Conservation (phyloP, 192 early-diverging fungal species). For the Coemansia sp. region DNA sequence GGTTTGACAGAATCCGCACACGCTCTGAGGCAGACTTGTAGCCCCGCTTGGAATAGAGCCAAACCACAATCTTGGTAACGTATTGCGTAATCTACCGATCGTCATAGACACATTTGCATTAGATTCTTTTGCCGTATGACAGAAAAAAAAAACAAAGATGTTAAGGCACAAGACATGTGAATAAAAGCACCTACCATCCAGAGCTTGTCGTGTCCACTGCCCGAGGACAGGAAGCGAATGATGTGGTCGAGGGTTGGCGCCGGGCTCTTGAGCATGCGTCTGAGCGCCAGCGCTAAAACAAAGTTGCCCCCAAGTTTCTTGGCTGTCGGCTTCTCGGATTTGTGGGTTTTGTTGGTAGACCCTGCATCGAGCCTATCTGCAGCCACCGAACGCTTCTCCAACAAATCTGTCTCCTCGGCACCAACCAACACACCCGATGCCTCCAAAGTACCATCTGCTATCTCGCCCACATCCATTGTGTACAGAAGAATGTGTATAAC, state of each 20-base stretch:
- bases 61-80: constrained; percentile 85
- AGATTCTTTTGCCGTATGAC: no score
- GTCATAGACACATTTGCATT: neutral
- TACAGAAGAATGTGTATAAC: neutral
- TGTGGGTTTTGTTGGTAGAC: constrained; percentile 10
- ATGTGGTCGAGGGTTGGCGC: constrained; percentile 68
- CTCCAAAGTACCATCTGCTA: constrained; percentile 33
- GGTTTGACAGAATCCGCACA: constrained; percentile 74
- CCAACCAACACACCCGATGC: constrained; percentile 37
- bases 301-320: constrained; percentile 31
- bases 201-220: constrained; percentile 70
- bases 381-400: constrained; percentile 2
- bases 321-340: neutral
- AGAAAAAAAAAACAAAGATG: neutral
- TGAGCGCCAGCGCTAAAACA: constrained; percentile 41
- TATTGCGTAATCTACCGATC: constrained; percentile 81
- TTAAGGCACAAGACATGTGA: constrained; percentile 9
- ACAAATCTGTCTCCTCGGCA: constrained; percentile 1
- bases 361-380: neutral
- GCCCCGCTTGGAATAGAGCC: constrained; percentile 64
- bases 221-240: constrained; percentile 53
- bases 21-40: constrained; percentile 64
- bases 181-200: constrained; percentile 54
- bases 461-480: constrained; percentile 2
- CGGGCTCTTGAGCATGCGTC: constrained; percentile 52